These are phyloP conservation scores for Xylaria scruposa DNA, from an alignment of 495 filamentous ascomycete species.

Conservation along the genomic window DNA sequence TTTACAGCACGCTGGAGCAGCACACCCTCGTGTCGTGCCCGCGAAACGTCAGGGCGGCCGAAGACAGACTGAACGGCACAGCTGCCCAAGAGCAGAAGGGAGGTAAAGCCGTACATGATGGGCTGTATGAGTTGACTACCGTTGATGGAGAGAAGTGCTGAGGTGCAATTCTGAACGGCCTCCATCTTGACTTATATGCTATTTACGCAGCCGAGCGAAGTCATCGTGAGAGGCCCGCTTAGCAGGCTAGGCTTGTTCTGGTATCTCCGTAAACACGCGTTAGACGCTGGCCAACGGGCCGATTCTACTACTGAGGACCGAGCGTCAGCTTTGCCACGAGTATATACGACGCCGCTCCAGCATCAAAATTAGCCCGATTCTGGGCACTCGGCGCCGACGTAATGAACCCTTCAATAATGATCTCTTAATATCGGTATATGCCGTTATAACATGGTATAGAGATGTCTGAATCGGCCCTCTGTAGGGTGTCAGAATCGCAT, in stretches of 20 bases:
- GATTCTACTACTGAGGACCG: constrained; percentile 10
- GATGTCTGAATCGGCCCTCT: constrained; percentile 21
- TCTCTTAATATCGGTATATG: constrained; percentile 15
- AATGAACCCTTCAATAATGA: neutral
- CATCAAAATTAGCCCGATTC: neutral
- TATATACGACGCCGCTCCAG: neutral
- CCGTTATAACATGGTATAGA: neutral
- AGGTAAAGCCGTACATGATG: constrained; percentile 53
- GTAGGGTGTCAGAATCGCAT: neutral
- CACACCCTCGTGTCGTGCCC: constrained; percentile 45
- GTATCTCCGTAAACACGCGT: neutral
- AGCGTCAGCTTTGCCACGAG: neutral
- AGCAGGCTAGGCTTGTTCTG: constrained; percentile 22
- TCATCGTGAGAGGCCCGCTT: constrained; percentile 19
- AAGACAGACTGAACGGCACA: constrained; percentile 55
- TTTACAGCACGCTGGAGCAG: constrained; percentile 56
- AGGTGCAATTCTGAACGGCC: constrained; percentile 30
- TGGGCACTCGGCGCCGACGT: neutral
- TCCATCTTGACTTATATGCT: constrained; percentile 34
- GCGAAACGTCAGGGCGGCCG: constrained; percentile 44
- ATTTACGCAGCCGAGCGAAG: neutral
- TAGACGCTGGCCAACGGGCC: constrained; percentile 13
- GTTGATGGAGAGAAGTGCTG: constrained; percentile 34
- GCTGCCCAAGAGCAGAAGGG: constrained; percentile 54
- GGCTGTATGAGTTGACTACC: constrained; percentile 43